These are phyloP conservation scores for Pascua sp. DNA, from an alignment of 1,284 basidiomycete genomes.

Conservation along the genomic window DNA sequence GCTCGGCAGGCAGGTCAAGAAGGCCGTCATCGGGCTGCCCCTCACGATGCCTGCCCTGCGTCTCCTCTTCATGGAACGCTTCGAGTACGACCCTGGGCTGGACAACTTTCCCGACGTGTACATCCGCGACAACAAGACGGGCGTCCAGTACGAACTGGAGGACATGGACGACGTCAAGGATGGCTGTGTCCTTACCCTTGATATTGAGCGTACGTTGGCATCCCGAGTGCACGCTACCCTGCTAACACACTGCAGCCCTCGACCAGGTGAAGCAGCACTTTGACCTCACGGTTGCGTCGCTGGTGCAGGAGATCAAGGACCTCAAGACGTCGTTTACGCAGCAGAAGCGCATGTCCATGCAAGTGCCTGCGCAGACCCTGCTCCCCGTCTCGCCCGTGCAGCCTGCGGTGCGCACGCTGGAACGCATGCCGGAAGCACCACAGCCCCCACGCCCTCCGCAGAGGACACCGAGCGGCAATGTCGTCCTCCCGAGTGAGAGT, in stretches of 20 bases:
- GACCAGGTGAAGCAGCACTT: constrained; percentile 99
- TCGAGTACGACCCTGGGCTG: constrained; percentile 86
- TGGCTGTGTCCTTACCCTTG: constrained; percentile 80
- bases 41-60: constrained; percentile 48
- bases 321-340: constrained; percentile 60
- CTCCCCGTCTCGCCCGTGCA: constrained; percentile 22
- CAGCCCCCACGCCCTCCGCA: not conserved
- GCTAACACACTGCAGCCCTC: constrained; percentile 60
- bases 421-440: no score
- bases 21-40: constrained; percentile 67
- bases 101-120: constrained; percentile 96
- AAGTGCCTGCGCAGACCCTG: constrained; percentile 46
- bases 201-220: constrained; percentile 87
- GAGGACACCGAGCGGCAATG: constrained; percentile 1
- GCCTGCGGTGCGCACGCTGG: constrained; percentile 16
- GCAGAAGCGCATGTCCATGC: constrained; percentile 51
- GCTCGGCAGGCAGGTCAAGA: constrained; percentile 87
- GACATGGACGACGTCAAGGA: constrained; percentile 90
- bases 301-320: constrained; percentile 91
- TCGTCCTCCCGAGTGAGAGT: constrained; percentile 41
- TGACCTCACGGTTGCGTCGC: constrained; percentile 75
- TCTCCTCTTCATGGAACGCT: constrained; percentile 88
- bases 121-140: constrained; percentile 82
- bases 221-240: not conserved
- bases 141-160: constrained; percentile 93